phyloP scores from a whole-genome alignment of 805 yeast genomes.

The Starmera pachycereana region DNA sequence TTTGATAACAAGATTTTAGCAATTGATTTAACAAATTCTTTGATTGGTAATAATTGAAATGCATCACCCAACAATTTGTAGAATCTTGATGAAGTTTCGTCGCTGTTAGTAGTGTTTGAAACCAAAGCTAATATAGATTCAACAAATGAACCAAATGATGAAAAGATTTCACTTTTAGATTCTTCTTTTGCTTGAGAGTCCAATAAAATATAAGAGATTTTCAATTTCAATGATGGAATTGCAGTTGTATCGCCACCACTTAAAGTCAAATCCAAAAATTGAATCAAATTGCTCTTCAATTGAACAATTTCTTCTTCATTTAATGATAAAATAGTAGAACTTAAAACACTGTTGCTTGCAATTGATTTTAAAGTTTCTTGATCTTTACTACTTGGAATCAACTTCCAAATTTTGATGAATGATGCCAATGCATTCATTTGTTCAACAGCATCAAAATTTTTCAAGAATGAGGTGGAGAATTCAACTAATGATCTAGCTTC shows the following conservation, averaged over 20 bases:
- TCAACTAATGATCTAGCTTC: constrained; percentile 65
- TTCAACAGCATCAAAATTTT: constrained; percentile 55
- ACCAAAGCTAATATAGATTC: constrained; percentile 7
- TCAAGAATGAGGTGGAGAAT: constrained; percentile 60
- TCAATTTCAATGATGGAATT: constrained; percentile 40
- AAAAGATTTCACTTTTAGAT: constrained; percentile 4
- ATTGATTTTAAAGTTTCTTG: constrained; percentile 12
- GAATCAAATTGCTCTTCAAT: constrained; percentile 41
- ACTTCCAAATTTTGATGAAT: constrained; percentile 40
- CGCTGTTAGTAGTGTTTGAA: constrained; percentile 2
- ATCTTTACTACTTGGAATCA: constrained; percentile 25
- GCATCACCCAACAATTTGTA: constrained; percentile 51
- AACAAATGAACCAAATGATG: constrained; percentile 13
- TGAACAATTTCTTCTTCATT: constrained; percentile 35
- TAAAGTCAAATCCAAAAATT: constrained; percentile 38
- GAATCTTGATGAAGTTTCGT: constrained; percentile 26
- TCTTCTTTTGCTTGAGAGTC: constrained; percentile 22
- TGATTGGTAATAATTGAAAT: constrained; percentile 65
- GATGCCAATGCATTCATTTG: constrained; percentile 48
- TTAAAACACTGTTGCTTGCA: constrained; percentile 29
- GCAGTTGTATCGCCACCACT: constrained; percentile 26
- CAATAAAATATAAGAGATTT: constrained; percentile 39
- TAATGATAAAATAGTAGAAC: constrained; percentile 45
- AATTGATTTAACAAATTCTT: constrained; percentile 57
- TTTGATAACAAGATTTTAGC: constrained; percentile 25